A percentile compares a stretch with the other conserved stretches of the same genome.
Conservation (phyloP, 257 asterid species). For the Solanum paucissectum region DNA sequence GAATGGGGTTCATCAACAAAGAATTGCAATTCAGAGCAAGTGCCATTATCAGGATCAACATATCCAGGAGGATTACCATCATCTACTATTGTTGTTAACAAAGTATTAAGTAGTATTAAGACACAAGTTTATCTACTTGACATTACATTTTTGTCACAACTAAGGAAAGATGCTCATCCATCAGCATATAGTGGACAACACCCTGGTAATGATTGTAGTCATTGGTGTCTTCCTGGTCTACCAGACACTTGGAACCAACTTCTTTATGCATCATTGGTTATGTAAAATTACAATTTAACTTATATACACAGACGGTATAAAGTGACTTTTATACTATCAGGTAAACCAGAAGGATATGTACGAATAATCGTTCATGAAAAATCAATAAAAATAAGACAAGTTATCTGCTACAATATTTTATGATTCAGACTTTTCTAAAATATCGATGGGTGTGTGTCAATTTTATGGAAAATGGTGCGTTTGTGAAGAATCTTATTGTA, state of each 20-base stretch:
- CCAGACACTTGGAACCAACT: slow-evolving; percentile 20
- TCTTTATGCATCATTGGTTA: not conserved
- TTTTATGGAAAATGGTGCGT: not conserved
- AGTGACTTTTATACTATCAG: not conserved
- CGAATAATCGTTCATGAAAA: not conserved
- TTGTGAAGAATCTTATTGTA: not conserved
- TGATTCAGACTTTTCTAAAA: accelerated
- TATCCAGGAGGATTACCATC: slow-evolving; percentile 12
- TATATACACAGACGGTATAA: not conserved
- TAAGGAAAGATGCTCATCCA: slow-evolving; percentile 14
- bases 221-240: slow-evolving; percentile 18
- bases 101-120: not conserved
- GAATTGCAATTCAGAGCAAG: slow-evolving; percentile 6
- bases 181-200: slow-evolving; percentile 8
- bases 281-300: not conserved
- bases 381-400: not conserved
- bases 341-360: not conserved
- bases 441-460: accelerated
- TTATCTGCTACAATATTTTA: not conserved
- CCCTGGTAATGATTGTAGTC: slow-evolving; percentile 13
- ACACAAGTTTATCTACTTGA: slow-evolving; percentile 5
- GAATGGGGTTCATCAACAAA: slow-evolving; percentile 11
- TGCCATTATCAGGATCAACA: slow-evolving; percentile 6
- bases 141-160: slow-evolving; percentile 9
- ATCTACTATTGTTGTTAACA: slow-evolving; percentile 1